Base-by-base conservation (phyloP, 495 filamentous ascomycete genomes). In the Tuber magnatum region DNA sequence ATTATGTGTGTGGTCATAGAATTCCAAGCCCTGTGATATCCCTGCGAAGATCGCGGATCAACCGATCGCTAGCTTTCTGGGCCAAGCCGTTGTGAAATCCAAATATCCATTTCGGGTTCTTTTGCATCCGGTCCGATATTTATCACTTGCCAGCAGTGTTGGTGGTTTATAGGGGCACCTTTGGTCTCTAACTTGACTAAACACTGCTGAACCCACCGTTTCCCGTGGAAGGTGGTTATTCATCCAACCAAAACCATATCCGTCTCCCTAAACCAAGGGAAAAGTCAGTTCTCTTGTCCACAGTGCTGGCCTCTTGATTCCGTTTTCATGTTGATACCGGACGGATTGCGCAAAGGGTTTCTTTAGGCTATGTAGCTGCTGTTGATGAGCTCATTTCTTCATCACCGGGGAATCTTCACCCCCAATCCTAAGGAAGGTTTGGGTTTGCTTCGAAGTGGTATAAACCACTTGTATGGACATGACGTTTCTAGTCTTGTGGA, bases 401-500 rank as follows among this genome's bases (percentile, higher is more conserved):
- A 51, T n/a, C 46, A 9, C 22, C 39, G 39, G 39, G 12, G 2
- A 32, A 32, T 61, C n/a, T 4, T n/a, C 28, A 61, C 3, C 2
- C 51, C 51, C 10, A 61, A 61, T 32, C 12, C n/a, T 9, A 16
- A 4, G n/a, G n/a, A 12, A 16, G 3, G 28, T 32, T 32, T 2
- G 4, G 1, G 51, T 28, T 28, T 61, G 51, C n/a, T 61, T 61
- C 28, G 51, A 28, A 14, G n/a, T 61, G 12, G 16, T 61, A 6
- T n/a, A 61, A 28, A 14, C 51, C 12, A 32, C 22, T 4, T 28
- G 12, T 2, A 65, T 5, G 44, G 24, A 71, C 51, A 75, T 78
- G 77, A 78, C 76, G 75, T 77, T 39, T n/a, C 39, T 35, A 72
- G 56, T 42, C 75, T 48, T 24, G 69, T 61, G 40, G 8, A 20